Base-by-base conservation (phyloP, 2,329 filamentous ascomycete genomes). In the Conoideocrella luteorostrata region DNA sequence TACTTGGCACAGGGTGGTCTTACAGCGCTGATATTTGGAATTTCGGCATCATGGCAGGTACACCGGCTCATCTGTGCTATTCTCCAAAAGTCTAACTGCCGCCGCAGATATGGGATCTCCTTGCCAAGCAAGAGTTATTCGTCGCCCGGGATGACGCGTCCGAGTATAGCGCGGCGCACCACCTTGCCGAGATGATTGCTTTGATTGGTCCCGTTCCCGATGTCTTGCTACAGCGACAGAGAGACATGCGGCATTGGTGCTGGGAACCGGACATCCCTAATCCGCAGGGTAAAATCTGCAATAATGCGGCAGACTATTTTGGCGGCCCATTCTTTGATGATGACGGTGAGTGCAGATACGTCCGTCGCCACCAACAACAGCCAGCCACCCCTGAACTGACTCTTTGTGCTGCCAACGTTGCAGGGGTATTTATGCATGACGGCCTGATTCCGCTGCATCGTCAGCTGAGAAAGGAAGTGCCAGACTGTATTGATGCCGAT, bases 11-110 rank as follows among this genome's bases (percentile, higher is more conserved):
- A 18, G 23, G 38, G 6, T 40, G 38, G 38, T 40, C 38, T 10
- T 40, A 40, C 21, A 40, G 38, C 15, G 38, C 36, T 17, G 38
- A 40, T 28, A 40, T 40, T 15, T 30, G 38, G 38, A 32, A 32
- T 21, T 30, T 32, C 17, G 36, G 24, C 6, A 18, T 32, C 13
- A 40, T 40, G 22, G 38, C 28, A 21, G 30, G 38, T 30, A 7
- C 10, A n/a, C n/a, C n/a, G n/a, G n/a, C n/a, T n/a, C n/a, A n/a
- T n/a, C n/a, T n/a, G n/a, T n/a, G n/a, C n/a, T 2, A 35, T 35
- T 35, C 12, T 12, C 13, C 18, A 18, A n/a, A n/a, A 7, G 17
- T 21, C n/a, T 30, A 12, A 15, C 21, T 39, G 24, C 26, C 17
- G 15, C 11, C 9, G 21, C 10, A 39, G 37, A 17, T 39, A 18